Evolutionary conservation across 1,139 yeast species (phyloP).

Genomic region (Candida labiduridarum): DNA sequence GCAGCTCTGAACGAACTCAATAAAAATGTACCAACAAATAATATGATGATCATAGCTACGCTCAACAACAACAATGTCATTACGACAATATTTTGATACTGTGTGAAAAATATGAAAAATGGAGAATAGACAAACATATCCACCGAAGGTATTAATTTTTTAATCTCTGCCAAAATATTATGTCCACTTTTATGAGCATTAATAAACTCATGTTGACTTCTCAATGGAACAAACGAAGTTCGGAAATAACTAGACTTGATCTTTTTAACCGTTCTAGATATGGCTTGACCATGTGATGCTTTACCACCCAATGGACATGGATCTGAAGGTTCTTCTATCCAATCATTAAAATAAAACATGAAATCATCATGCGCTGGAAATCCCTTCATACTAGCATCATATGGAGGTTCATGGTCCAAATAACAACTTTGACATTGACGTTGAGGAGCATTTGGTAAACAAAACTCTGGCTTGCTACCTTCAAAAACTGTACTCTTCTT

Average conservation of each 20-base stretch:
- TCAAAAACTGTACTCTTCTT: slow-evolving; percentile 35
- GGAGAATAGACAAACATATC: slow-evolving; percentile 91
- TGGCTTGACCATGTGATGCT: slow-evolving; percentile 79
- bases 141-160: slow-evolving; percentile 35
- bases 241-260: slow-evolving; percentile 71
- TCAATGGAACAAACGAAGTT: slow-evolving; percentile 77
- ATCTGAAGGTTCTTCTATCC: slow-evolving; percentile 86
- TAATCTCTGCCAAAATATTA: slow-evolving; percentile 66
- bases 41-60: slow-evolving; percentile 58
- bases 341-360: slow-evolving; percentile 68
- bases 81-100: slow-evolving; percentile 65
- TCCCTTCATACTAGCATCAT: slow-evolving; percentile 78
- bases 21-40: slow-evolving; percentile 54
- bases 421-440: slow-evolving; percentile 77
- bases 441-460: slow-evolving; percentile 69
- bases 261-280: slow-evolving; percentile 38
- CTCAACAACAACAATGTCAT: slow-evolving; percentile 59
- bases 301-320: slow-evolving; percentile 96
- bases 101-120: slow-evolving; percentile 90
- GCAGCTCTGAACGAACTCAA: slow-evolving; percentile 72
- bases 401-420: slow-evolving; percentile 55
- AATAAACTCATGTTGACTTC: slow-evolving; percentile 84
- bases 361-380: slow-evolving; percentile 74
- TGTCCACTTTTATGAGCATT: slow-evolving; percentile 73
- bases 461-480: slow-evolving; percentile 43